Evolutionary conservation across 2,329 filamentous ascomycete genomes (phyloP).

Genomic region (Dendrostoma leiphaemia): DNA sequence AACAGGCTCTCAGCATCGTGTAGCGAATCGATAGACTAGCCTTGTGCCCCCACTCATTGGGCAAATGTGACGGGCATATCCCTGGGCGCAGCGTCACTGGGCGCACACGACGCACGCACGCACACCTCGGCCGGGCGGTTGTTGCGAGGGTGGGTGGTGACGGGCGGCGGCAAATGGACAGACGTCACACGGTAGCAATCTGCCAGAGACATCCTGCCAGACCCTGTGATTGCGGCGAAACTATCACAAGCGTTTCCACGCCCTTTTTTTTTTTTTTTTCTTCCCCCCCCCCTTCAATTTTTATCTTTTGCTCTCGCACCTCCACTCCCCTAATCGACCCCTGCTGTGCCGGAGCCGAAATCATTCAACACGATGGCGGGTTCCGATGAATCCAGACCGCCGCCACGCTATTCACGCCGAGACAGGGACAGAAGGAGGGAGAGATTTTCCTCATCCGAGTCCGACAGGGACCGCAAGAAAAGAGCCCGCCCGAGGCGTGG

Average conservation of each 20-base stretch:
- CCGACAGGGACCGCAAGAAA: background rate
- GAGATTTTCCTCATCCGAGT: constrained; percentile 1
- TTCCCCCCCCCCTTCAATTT: too few species aligned
- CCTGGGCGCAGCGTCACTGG: background rate
- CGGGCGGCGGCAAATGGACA: background rate
- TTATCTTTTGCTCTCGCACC: too few species aligned
- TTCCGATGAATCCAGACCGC: background rate
- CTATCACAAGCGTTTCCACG: too few species aligned
- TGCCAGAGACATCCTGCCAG: background rate
- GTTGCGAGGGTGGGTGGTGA: background rate
- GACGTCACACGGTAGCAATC: background rate
- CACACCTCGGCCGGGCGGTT: background rate
- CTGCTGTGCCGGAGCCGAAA: too few species aligned
- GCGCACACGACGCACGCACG: too few species aligned
- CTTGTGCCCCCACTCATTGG: background rate
- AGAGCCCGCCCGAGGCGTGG: background rate
- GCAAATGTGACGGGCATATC: background rate
- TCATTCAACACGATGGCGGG: constrained; percentile 2
- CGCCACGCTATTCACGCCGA: constrained; percentile 1
- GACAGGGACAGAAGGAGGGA: background rate
- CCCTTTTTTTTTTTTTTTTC: too few species aligned
- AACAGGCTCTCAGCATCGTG: too few species aligned
- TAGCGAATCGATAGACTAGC: background rate
- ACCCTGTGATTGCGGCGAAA: too few species aligned
- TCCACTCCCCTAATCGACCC: too few species aligned